Evolutionary conservation across 2,329 filamentous ascomycete genomes (phyloP).

Genomic region (Myriosclerotinia duriaeana): DNA sequence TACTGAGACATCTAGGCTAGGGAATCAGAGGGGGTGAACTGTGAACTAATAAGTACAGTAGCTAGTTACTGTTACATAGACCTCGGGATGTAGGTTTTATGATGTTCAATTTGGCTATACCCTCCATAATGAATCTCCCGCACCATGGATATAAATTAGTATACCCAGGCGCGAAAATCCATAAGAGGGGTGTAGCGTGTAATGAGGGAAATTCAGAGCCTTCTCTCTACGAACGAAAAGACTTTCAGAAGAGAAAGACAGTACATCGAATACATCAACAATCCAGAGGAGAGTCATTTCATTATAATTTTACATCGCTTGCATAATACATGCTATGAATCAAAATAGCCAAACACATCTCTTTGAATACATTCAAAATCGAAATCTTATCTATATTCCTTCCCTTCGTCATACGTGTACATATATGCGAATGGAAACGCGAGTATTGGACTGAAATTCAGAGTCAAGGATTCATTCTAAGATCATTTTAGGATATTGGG

Average conservation of each 20-base stretch:
- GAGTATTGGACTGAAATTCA: not conserved
- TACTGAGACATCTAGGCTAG: too few relatives aligned
- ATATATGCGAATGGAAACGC: slow-evolving; percentile 8
- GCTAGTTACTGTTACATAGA: too few relatives aligned
- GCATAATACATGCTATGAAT: slow-evolving; percentile 17
- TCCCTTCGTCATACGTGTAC: slow-evolving; percentile 7
- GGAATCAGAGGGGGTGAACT: too few relatives aligned
- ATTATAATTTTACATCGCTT: slow-evolving; percentile 14
- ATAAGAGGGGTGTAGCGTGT: too few relatives aligned
- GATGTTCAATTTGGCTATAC: too few relatives aligned
- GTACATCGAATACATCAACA: not conserved
- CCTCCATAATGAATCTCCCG: too few relatives aligned
- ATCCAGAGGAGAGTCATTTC: slow-evolving; percentile 21
- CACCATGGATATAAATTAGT: too few relatives aligned
- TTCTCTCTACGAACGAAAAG: too few relatives aligned
- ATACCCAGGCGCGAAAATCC: too few relatives aligned
- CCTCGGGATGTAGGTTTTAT: too few relatives aligned
- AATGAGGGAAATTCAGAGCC: too few relatives aligned
- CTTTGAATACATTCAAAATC: slow-evolving; percentile 1
- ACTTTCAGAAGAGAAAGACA: not conserved
- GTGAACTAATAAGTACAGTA: too few relatives aligned
- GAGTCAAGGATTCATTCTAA: not conserved
- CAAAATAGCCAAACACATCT: slow-evolving; percentile 6
- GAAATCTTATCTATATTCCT: slow-evolving; percentile 14
- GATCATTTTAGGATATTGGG: slow-evolving; percentile 6